Conservation (phyloP, 495 filamentous ascomycete species). For the Neurospora sp. region DNA sequence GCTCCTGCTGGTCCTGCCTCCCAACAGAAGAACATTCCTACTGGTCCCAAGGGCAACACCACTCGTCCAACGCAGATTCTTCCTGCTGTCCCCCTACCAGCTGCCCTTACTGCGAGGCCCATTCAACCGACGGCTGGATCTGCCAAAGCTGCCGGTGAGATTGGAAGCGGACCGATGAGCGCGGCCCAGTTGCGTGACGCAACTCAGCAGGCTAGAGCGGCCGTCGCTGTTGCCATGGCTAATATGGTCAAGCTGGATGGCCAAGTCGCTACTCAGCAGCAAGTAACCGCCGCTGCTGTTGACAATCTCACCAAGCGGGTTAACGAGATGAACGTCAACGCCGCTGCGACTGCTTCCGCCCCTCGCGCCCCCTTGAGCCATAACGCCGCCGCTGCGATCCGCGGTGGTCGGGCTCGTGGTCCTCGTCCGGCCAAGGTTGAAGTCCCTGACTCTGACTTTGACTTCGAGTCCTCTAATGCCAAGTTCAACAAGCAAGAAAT, state of each 20-base stretch:
- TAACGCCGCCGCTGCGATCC: slow-evolving; percentile 28
- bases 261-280: slow-evolving; percentile 38
- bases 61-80: slow-evolving; percentile 32
- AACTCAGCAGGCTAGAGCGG: slow-evolving; percentile 71
- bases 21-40: slow-evolving; percentile 41
- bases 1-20: slow-evolving; percentile 16
- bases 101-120: slow-evolving; percentile 48
- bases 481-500: slow-evolving; percentile 98
- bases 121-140: slow-evolving; percentile 18
- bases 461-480: slow-evolving; percentile 85
- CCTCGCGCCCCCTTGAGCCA: not conserved
- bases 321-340: slow-evolving; percentile 72
- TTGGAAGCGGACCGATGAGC: slow-evolving; percentile 19
- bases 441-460: slow-evolving; percentile 80
- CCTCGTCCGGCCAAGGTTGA: slow-evolving; percentile 60
- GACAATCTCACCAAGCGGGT: slow-evolving; percentile 78
- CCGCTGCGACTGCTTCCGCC: slow-evolving; percentile 12
- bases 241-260: slow-evolving; percentile 44
- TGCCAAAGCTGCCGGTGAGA: slow-evolving; percentile 26
- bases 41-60: slow-evolving; percentile 47
- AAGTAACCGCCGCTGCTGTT: slow-evolving; percentile 38
- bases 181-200: slow-evolving; percentile 49
- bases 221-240: slow-evolving; percentile 84
- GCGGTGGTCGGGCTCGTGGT: slow-evolving; percentile 46
- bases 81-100: slow-evolving; percentile 54